Evolutionary conservation across 257 asterid species (phyloP), one percentile per base, ranked within the genome.

Genomic region (Osmanthus fragrans): DNA sequence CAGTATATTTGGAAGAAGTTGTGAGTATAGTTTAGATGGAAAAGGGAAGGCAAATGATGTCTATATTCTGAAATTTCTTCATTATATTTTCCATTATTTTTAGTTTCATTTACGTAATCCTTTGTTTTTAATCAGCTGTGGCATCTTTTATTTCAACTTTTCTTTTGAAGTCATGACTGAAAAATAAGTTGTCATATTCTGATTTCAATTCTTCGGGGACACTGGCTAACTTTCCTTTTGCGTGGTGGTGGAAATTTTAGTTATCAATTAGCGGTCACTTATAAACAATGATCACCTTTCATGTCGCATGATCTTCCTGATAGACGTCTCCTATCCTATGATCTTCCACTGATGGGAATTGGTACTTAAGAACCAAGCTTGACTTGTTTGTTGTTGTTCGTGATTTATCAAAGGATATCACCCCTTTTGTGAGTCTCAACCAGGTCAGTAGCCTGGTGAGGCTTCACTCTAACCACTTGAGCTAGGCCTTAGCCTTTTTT

Each of bases 21-120:
- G 71, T 70, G 76, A 6, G 39, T 37, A 19, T 19, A 81, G 70
- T 68, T 54, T 76, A 34, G 64, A 45, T 72, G 72, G 32, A 12
- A 58, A 67, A 19, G 29, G 19, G 54, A 23, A 74, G 58, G 64
- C 32, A n/a, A 58, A 58, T 58, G 32, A 23, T 58, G 3, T 58
- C 67, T 58, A 58, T 8, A 23, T 23, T 9, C 3, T 58, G 29
- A 58, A 23, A 3, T 23, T n/a, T 2, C n/a, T 49, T 49, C 23
- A 18, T 54, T 45, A 13, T n/a, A 54, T 19, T 54, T n/a, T 16
- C 25, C 19, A 5, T 54, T 19, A 19, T 16, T 54, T 49, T 54
- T 54, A 54, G 11, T 54, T 54, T 16, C 0, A 1, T 54, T 54
- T 54, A 3, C 11, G 6, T 54, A 5, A 19, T 54, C 64, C 9